Percentiles rank a stretch among this genome's conserved stretches.
phyloP scores from a whole-genome alignment of 148 eudicot species.

The Nepenthes mirabilis region DNA sequence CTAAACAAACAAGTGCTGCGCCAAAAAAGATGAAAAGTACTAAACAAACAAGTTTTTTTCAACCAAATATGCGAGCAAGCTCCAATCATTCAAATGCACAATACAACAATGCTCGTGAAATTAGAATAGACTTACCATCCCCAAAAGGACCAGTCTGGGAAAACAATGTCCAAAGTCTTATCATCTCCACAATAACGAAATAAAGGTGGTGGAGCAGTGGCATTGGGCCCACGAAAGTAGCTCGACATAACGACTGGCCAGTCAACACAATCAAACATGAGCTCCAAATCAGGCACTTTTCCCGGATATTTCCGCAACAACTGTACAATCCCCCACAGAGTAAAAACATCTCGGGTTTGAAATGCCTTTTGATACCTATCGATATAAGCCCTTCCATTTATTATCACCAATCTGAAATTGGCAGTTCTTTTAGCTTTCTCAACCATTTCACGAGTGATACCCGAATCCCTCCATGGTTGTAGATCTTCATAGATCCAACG shows the following conservation, averaged over 20 bases:
- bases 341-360: constrained; percentile 57
- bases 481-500: constrained; percentile 85
- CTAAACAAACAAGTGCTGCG: no score
- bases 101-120: background rate
- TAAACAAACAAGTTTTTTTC: no score
- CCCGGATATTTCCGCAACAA: constrained; percentile 72
- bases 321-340: constrained; percentile 74
- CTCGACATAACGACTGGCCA: constrained; percentile 35
- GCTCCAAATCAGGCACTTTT: constrained; percentile 67
- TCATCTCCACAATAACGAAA: constrained; percentile 68
- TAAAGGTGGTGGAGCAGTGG: constrained; percentile 50
- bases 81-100: no score
- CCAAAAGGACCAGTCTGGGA: constrained; percentile 96
- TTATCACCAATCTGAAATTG: constrained; percentile 42
- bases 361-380: constrained; percentile 30
- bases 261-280: constrained; percentile 78
- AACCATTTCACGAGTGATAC: constrained; percentile 51
- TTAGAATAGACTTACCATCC: constrained; percentile 50
- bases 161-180: constrained; percentile 53
- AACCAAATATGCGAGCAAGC: no score
- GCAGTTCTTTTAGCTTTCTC: constrained; percentile 43
- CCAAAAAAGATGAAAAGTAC: no score
- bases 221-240: constrained; percentile 15
- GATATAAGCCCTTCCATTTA: constrained; percentile 53
- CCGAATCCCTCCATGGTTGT: constrained; percentile 54